Conservation (phyloP, 495 filamentous ascomycete genomes). For the Pseudotulostoma volvatum region DNA sequence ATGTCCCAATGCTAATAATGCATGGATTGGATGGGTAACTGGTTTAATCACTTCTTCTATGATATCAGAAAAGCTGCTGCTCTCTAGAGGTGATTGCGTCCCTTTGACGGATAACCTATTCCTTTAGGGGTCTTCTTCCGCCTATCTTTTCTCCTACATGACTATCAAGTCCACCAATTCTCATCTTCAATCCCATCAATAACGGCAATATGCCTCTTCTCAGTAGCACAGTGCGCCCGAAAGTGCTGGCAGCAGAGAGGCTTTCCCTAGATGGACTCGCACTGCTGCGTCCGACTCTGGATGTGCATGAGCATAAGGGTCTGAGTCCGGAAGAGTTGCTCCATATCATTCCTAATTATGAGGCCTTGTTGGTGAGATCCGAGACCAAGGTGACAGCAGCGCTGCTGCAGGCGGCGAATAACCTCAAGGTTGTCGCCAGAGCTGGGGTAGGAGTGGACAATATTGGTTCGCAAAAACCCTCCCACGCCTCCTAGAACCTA, state of each 20-base stretch:
- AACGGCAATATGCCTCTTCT: slow-evolving; percentile 10
- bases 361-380: slow-evolving; percentile 53
- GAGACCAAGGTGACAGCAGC: slow-evolving; percentile 52
- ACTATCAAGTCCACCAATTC: no score
- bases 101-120: no score
- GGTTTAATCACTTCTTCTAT: no score
- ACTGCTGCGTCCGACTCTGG: slow-evolving; percentile 36
- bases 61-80: no score
- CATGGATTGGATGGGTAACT: no score
- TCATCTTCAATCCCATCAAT: no score
- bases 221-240: slow-evolving; percentile 19
- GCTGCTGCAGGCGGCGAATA: slow-evolving; percentile 39
- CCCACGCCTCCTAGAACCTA: no score
- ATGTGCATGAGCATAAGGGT: slow-evolving; percentile 42
- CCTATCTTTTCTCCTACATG: no score
- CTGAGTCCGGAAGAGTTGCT: slow-evolving; percentile 40
- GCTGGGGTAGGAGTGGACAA: slow-evolving; percentile 66
- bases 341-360: slow-evolving; percentile 41
- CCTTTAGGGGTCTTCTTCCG: no score
- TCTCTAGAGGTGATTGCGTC: no score
- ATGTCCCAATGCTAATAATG: no score
- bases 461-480: slow-evolving; percentile 38
- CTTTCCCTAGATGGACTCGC: slow-evolving; percentile 55
- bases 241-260: slow-evolving; percentile 55
- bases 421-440: slow-evolving; percentile 53